Percentiles rank a stretch among this genome's conserved stretches.
These are phyloP conservation scores for Pisolithus sp. DNA, from an alignment of 768 basidiomycete species.

Conservation along the genomic window DNA sequence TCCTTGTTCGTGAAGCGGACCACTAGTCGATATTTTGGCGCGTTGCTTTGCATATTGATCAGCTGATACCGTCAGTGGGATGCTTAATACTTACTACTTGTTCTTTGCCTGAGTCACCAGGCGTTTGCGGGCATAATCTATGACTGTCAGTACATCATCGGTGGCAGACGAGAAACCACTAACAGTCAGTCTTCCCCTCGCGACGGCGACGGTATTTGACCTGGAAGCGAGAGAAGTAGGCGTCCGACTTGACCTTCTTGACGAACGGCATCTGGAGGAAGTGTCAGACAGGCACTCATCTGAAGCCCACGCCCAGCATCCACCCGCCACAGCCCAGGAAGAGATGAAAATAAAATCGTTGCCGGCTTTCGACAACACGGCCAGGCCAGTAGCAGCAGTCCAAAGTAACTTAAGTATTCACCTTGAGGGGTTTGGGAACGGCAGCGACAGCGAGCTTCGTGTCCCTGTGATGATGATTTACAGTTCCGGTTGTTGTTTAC, in stretches of 20 bases:
- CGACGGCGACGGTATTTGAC: conserved; percentile 97
- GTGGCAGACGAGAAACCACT: conserved; percentile 20
- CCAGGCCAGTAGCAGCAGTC: neutral
- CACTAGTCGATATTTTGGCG: conserved; percentile 96
- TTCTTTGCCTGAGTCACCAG: conserved; percentile 98
- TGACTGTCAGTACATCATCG: conserved; percentile 6
- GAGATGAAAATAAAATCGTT: neutral
- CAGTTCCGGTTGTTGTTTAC: conserved; percentile 18
- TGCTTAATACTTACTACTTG: conserved; percentile 69
- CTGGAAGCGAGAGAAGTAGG: conserved; percentile 98
- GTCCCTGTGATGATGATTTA: conserved; percentile 4
- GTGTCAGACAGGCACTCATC: conserved; percentile 26
- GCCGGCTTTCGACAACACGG: neutral
- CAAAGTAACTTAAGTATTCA: conserved; percentile 18
- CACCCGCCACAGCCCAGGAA: conserved; percentile 16
- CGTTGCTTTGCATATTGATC: conserved; percentile 50
- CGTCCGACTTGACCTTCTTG: conserved; percentile 92
- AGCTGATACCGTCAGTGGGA: conserved; percentile 3
- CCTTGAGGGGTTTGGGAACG: conserved; percentile 34
- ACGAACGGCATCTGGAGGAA: conserved; percentile 81
- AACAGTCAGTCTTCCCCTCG: conserved; percentile 99
- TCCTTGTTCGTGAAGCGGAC: conserved; percentile 99
- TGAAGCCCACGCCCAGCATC: conserved; percentile 20
- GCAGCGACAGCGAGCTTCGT: conserved; percentile 22
- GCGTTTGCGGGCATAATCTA: conserved; percentile 97